Conservation (phyloP, 2,329 filamentous ascomycete species). For the Cercospora sp. region DNA sequence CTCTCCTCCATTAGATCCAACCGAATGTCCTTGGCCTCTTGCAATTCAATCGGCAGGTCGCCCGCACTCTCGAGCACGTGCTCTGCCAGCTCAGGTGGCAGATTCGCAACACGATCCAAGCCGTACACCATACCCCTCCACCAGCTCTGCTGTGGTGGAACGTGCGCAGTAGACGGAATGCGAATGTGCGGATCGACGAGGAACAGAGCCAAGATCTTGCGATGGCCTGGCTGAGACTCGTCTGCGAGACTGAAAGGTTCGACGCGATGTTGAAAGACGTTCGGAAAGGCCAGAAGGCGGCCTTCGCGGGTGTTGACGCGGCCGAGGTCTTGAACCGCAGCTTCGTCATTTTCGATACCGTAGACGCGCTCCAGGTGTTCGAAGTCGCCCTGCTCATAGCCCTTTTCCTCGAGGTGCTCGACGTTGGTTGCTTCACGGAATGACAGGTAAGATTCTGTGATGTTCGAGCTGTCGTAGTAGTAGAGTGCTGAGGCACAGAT, state of each 20-base stretch:
- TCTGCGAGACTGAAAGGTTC: constrained; percentile 54
- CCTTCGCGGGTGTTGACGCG: constrained; percentile 50
- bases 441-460: constrained; percentile 53
- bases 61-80: constrained; percentile 32
- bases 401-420: constrained; percentile 13
- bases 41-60: constrained; percentile 34
- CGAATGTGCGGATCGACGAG: constrained; percentile 58
- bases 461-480: constrained; percentile 63
- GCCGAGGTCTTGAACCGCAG: constrained; percentile 50
- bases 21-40: constrained; percentile 34
- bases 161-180: constrained; percentile 55
- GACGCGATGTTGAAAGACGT: constrained; percentile 54
- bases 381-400: constrained; percentile 27
- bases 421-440: constrained; percentile 47
- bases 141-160: constrained; percentile 56
- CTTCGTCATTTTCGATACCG: constrained; percentile 34
- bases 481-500: constrained; percentile 65
- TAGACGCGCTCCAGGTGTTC: constrained; percentile 30
- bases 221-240: constrained; percentile 54
- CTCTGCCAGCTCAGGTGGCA: constrained; percentile 36
- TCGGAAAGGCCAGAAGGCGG: constrained; percentile 60
- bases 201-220: constrained; percentile 59
- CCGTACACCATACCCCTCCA: constrained; percentile 32
- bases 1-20: constrained; percentile 39
- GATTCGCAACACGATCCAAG: constrained; percentile 22